Base-by-base conservation (phyloP, 768 basidiomycete genomes). In the Boletellus emodensis region DNA sequence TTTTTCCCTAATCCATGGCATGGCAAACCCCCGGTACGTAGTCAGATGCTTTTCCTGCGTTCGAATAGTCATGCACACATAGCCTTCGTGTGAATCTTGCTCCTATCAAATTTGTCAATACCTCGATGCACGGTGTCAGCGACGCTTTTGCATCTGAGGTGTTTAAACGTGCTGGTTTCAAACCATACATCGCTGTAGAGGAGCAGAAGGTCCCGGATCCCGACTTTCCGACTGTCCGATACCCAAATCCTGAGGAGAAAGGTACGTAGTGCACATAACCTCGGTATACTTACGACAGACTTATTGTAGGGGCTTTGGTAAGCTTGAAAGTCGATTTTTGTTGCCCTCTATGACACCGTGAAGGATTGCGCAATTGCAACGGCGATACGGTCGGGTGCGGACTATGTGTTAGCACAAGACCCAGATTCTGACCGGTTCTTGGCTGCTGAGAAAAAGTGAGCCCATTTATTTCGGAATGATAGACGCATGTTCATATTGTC, bases 241-340 rank as follows among this genome's bases (percentile, higher is more conserved):
- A 90, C 65, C 92, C 92, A 2, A 94, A 94, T 61, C 92, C 92
- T 2, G 92, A 94, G 66, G 92, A 94, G 65, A 85, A 88, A 68
- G 92, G 92, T 81, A 61, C 48, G 67, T 13, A 14, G 12, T 34
- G 14, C 20, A 38, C 40, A 22, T 41, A 6, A 6, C 18, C 51
- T 17, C 18, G 26, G 52, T 52, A 28, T 42, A 12, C 40, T 59
- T 13, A 56, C 17, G 5, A 22, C 40, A 37, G 17, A 38, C 8
- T 7, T n/a, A 20, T 44, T 44, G 41, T 55, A 80, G 79, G 81
- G 14, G 78, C 80, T 34, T 66, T 79, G 68, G 78, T 80, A 61
- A 47, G 69, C 55, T 49, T 22, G 28, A 33, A 44, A 13, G n/a
- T 40, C n/a, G 6, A 6, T 20, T 14, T 52, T 32, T 44, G 17